Evolutionary conservation across 371 early-diverging fungal species (phyloP).

Genomic region (Mucor plumbeus): DNA sequence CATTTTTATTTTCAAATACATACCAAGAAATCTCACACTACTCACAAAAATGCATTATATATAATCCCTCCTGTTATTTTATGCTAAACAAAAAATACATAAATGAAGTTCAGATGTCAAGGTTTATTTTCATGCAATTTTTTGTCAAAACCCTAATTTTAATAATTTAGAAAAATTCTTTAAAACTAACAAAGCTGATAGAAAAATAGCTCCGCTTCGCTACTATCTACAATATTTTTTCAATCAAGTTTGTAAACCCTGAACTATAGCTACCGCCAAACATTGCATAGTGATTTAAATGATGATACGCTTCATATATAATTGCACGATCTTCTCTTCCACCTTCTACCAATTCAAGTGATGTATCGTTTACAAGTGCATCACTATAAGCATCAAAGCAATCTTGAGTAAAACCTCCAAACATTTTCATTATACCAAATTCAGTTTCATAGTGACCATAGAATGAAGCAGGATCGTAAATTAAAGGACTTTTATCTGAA

Average conservation of each 20-base stretch:
- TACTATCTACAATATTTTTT: constrained; percentile 24
- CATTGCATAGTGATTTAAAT: constrained; percentile 44
- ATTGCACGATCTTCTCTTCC: constrained; percentile 22
- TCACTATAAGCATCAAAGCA: constrained; percentile 26
- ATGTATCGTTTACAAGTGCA: neutral
- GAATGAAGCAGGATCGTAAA: constrained; percentile 42
- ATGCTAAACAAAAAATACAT: too few relatives aligned
- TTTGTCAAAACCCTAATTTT: too few relatives aligned
- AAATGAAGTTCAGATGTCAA: too few relatives aligned
- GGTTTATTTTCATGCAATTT: too few relatives aligned
- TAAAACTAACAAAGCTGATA: too few relatives aligned
- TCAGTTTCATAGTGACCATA: constrained; percentile 46
- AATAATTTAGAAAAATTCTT: too few relatives aligned
- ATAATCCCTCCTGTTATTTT: too few relatives aligned
- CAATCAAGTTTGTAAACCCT: constrained; percentile 30
- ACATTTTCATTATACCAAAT: constrained; percentile 45
- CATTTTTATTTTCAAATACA: too few relatives aligned
- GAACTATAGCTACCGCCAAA: constrained; percentile 39
- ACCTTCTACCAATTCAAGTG: neutral
- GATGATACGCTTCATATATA: constrained; percentile 42
- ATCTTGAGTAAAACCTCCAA: constrained; percentile 32
- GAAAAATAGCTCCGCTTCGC: too few relatives aligned
- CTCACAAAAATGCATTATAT: too few relatives aligned
- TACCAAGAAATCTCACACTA: too few relatives aligned
- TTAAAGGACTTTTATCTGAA: constrained; percentile 21